Evolutionary conservation across 306 rosid genomes (phyloP).

Genomic region (Rosa chinensis): DNA sequence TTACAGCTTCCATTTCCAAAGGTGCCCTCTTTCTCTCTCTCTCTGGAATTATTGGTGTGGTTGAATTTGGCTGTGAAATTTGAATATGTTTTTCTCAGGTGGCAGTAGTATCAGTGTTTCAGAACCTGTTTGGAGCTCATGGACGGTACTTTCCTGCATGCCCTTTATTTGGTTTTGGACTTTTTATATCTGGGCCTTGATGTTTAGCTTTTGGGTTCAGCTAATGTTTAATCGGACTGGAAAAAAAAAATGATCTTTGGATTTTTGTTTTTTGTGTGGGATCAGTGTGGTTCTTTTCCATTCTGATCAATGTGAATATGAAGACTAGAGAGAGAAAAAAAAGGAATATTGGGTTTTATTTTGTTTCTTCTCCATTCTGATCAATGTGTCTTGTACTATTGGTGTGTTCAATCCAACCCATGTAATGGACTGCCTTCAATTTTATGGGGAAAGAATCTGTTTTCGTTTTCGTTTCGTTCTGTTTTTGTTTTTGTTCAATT

Average conservation of each 20-base stretch:
- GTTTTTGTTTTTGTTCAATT: neutral
- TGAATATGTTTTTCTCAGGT: slow-evolving; percentile 22
- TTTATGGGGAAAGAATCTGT: neutral
- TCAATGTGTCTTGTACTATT: neutral
- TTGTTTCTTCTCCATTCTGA: too few relatives aligned
- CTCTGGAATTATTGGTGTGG: neutral
- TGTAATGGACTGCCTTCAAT: neutral
- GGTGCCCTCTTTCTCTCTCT: slow-evolving; percentile 4
- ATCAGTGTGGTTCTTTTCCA: neutral
- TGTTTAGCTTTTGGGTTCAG: neutral
- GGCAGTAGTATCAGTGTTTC: slow-evolving; percentile 29
- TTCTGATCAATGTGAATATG: neutral
- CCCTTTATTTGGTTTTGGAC: neutral
- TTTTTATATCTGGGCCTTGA: neutral
- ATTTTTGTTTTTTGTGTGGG: neutral
- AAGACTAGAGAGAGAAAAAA: neutral
- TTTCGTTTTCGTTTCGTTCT: neutral
- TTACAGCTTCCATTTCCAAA: neutral
- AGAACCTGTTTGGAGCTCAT: slow-evolving; percentile 32
- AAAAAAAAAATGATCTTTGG: neutral
- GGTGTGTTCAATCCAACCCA: neutral
- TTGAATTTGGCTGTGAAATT: neutral
- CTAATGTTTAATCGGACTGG: neutral
- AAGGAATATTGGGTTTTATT: neutral
- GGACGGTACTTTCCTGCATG: slow-evolving; percentile 39